A percentile compares a stretch with the other conserved stretches of the same genome.
These are phyloP conservation scores for Tetrapisispora namnaoensis DNA, from an alignment of 805 yeast species.

Conservation along the genomic window DNA sequence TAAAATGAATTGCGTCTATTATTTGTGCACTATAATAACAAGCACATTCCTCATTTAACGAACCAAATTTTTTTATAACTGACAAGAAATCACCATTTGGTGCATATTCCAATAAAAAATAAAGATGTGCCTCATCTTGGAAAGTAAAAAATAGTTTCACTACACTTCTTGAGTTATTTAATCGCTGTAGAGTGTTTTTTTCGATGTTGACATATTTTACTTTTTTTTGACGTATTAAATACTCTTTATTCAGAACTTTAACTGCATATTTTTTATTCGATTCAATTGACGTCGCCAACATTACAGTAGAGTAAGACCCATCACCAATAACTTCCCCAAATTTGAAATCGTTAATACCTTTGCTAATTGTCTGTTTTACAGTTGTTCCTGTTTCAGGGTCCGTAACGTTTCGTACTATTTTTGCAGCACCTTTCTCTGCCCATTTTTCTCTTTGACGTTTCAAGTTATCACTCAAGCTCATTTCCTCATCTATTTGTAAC, in stretches of 20 bases:
- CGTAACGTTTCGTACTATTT: slow-evolving; percentile 35
- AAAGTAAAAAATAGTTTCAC: slow-evolving; percentile 67
- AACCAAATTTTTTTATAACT: slow-evolving; percentile 57
- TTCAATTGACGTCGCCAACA: slow-evolving; percentile 69
- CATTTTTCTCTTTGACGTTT: slow-evolving; percentile 34
- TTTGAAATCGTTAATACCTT: slow-evolving; percentile 71
- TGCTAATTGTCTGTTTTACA: slow-evolving; percentile 41
- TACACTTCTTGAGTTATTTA: slow-evolving; percentile 51
- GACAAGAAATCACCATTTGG: slow-evolving; percentile 67
- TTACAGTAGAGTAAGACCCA: slow-evolving; percentile 92
- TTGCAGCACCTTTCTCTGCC: slow-evolving; percentile 54
- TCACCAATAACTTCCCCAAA: slow-evolving; percentile 87
- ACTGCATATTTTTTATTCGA: slow-evolving; percentile 71
- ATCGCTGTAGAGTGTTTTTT: slow-evolving; percentile 64
- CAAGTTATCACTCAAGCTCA: slow-evolving; percentile 15
- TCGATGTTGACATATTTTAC: slow-evolving; percentile 80
- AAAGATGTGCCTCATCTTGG: slow-evolving; percentile 64
- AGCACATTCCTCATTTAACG: slow-evolving; percentile 59
- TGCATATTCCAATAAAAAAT: slow-evolving; percentile 71
- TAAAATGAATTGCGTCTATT: slow-evolving; percentile 58
- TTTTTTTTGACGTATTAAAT: slow-evolving; percentile 70
- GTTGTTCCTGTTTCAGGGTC: slow-evolving; percentile 41
- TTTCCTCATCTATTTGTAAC: slow-evolving; percentile 7
- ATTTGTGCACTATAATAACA: slow-evolving; percentile 65
- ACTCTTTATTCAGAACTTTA: slow-evolving; percentile 65